These are phyloP conservation scores for Globomyces pollinis-pini DNA, from an alignment of 192 early-diverging fungal species.

Conservation along the genomic window DNA sequence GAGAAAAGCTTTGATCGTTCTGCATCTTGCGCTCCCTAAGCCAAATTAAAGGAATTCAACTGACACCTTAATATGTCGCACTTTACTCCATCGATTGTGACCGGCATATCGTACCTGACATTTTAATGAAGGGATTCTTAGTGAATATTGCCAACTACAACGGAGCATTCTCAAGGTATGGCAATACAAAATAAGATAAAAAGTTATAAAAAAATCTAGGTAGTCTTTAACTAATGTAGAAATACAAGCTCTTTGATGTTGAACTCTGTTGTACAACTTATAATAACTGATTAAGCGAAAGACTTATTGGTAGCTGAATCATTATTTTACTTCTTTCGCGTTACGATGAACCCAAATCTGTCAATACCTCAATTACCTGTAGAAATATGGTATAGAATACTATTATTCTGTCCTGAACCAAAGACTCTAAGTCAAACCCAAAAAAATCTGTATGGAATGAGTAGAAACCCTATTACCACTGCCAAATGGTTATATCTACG, in stretches of 20 bases:
- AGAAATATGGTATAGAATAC: constrained; percentile 4
- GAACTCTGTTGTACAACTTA: too few species aligned
- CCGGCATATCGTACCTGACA: not conserved
- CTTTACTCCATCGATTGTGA: constrained; percentile 1
- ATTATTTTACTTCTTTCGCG: too few species aligned
- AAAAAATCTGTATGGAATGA: not conserved
- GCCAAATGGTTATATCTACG: not conserved
- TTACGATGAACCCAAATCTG: not conserved
- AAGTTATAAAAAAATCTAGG: too few species aligned
- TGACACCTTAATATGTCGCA: not conserved
- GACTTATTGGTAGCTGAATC: too few species aligned
- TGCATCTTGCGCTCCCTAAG: constrained; percentile 32
- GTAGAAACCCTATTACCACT: not conserved
- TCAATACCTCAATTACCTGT: not conserved
- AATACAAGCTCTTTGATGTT: too few species aligned
- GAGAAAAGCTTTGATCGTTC: constrained; percentile 29
- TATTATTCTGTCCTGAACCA: not conserved
- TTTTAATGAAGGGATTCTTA: not conserved
- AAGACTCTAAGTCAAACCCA: not conserved
- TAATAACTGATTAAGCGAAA: too few species aligned
- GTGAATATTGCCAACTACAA: too few species aligned
- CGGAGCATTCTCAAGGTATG: too few species aligned
- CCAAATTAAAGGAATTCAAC: not conserved
- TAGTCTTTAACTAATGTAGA: too few species aligned
- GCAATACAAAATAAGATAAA: too few species aligned